A percentile compares a stretch with the other conserved stretches of the same genome.
Evolutionary conservation across 2,329 filamentous ascomycete species (phyloP).

Genomic region (Aspergillus proliferans): DNA sequence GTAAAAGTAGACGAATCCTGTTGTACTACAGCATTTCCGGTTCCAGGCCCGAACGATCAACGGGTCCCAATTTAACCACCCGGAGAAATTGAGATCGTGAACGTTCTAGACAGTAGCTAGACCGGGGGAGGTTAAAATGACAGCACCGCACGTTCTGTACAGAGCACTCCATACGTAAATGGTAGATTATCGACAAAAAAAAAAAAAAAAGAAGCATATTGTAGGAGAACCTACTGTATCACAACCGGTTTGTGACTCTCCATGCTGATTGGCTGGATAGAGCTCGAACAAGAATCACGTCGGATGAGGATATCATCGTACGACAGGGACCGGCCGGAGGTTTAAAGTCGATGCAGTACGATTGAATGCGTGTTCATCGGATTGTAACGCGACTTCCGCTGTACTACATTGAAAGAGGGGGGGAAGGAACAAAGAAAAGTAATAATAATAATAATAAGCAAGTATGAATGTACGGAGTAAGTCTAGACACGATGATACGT

Average conservation of each 20-base stretch:
- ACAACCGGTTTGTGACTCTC: no score
- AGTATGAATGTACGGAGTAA: no score
- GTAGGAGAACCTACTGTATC: no score
- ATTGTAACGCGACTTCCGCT: no score
- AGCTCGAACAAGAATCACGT: no score
- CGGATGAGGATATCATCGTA: not conserved
- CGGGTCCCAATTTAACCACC: conserved; percentile 9
- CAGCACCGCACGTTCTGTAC: not conserved
- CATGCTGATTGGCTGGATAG: no score
- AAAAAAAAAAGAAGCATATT: no score
- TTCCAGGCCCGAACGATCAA: conserved; percentile 14
- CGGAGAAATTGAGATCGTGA: not conserved
- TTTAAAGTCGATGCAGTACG: not conserved
- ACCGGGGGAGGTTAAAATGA: not conserved
- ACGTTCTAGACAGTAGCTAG: not conserved
- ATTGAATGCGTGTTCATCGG: not conserved
- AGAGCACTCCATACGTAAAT: no score
- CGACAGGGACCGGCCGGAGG: not conserved
- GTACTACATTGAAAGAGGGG: no score
- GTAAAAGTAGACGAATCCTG: no score
- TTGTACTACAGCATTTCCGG: conserved; percentile 2
- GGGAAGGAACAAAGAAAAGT: not conserved
- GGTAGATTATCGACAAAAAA: no score
- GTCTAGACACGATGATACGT: not conserved
- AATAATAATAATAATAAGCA: not conserved